Conservation (phyloP, 2,329 filamentous ascomycete species). For the Microcyclospora tardicrescens region DNA sequence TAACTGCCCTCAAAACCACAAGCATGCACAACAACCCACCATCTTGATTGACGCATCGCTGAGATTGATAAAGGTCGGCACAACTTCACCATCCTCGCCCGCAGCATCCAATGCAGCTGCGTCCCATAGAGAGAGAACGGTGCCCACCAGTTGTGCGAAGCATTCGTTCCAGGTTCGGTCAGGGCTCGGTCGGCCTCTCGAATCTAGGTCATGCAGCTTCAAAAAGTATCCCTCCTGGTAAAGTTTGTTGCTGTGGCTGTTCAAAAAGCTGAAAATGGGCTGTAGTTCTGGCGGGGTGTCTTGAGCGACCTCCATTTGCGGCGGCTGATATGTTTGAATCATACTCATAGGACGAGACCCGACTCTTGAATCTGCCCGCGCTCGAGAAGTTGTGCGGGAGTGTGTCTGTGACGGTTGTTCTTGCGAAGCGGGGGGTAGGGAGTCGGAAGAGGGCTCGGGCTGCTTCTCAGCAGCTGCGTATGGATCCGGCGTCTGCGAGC, state of each 20-base stretch:
- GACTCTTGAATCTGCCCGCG: slow-evolving; percentile 35
- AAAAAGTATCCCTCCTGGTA: slow-evolving; percentile 98
- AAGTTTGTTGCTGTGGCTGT: slow-evolving; percentile 88
- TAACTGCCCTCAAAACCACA: background rate
- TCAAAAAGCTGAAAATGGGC: slow-evolving; percentile 86
- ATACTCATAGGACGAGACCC: slow-evolving; percentile 69
- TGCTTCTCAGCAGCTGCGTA: too few relatives aligned
- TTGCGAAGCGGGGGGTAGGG: background rate
- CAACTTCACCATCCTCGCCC: slow-evolving; percentile 69
- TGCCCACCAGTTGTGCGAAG: slow-evolving; percentile 92
- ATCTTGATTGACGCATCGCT: slow-evolving; percentile 97
- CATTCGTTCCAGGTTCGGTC: slow-evolving; percentile 92
- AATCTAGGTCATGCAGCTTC: slow-evolving; percentile 90
- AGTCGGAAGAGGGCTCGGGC: too few relatives aligned
- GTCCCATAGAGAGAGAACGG: slow-evolving; percentile 91
- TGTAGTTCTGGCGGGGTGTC: slow-evolving; percentile 87
- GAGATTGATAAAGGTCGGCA: slow-evolving; percentile 89
- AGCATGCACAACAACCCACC: slow-evolving; percentile 39
- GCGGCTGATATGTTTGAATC: slow-evolving; percentile 72
- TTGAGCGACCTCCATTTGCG: slow-evolving; percentile 68
- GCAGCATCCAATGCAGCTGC: slow-evolving; percentile 80
- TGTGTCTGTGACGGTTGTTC: slow-evolving; percentile 2
- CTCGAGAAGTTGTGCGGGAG: slow-evolving; percentile 22
- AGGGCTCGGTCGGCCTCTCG: slow-evolving; percentile 69
- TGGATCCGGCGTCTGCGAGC: too few relatives aligned